These are phyloP conservation scores for Phlegmacium glaucopus DNA, from an alignment of 768 basidiomycete species.

Conservation along the genomic window DNA sequence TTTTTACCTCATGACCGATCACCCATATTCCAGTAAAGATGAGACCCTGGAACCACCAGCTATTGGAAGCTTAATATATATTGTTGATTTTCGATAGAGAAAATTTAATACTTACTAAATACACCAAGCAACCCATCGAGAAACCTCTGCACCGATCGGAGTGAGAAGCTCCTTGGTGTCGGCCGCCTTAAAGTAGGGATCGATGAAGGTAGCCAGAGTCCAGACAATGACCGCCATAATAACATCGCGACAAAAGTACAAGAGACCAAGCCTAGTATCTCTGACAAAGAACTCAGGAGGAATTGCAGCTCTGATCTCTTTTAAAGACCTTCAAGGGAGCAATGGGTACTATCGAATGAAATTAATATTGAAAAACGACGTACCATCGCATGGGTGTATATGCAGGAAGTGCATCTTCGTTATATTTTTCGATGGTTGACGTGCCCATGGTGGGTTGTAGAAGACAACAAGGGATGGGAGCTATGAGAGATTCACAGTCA, in stretches of 20 bases:
- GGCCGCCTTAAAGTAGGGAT: conserved; percentile 35
- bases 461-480: conserved; percentile 10
- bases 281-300: conserved; percentile 43
- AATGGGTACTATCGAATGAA: neutral
- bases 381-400: conserved; percentile 49
- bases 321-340: conserved; percentile 35
- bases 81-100: neutral
- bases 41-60: conserved; percentile 64
- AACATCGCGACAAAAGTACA: conserved; percentile 44
- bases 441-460: conserved; percentile 17
- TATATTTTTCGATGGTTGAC: conserved; percentile 23
- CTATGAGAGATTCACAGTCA: conserved; percentile 3
- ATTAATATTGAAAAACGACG: conserved; percentile 1
- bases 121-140: conserved; percentile 42
- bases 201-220: conserved; percentile 40
- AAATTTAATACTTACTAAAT: conserved; percentile 37
- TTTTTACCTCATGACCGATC: conserved; percentile 51
- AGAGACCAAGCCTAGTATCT: conserved; percentile 36
- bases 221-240: conserved; percentile 39
- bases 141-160: conserved; percentile 32
- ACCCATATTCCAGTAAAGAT: conserved; percentile 59
- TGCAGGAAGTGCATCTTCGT: conserved; percentile 37
- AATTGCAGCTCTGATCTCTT: conserved; percentile 48
- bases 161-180: conserved; percentile 22
- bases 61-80: conserved; percentile 13